Evolutionary conservation across 805 yeast species (phyloP).

Genomic region (Metschnikowia peoriensis): DNA sequence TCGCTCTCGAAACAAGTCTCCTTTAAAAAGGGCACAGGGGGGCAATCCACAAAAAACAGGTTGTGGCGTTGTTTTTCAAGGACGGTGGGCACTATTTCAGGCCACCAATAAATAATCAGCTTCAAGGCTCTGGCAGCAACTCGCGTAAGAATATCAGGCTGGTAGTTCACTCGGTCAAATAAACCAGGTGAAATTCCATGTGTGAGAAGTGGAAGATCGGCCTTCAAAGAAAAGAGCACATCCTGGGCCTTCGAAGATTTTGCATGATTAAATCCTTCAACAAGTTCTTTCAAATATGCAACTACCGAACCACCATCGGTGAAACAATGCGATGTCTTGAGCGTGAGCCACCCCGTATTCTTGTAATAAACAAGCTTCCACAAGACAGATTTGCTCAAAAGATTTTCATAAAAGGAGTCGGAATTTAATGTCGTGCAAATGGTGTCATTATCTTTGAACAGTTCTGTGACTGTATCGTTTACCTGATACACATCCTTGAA

Average conservation of each 20-base stretch:
- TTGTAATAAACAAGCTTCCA: constrained; percentile 9
- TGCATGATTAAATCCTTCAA: constrained; percentile 7
- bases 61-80: constrained; percentile 10
- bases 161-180: constrained; percentile 1
- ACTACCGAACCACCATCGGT: constrained; percentile 12
- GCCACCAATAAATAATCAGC: constrained; percentile 4
- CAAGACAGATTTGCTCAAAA: background rate
- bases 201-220: constrained; percentile 8
- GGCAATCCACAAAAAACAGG: constrained; percentile 8
- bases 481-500: constrained; percentile 8
- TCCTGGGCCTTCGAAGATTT: background rate
- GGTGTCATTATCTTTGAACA: background rate
- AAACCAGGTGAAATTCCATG: constrained; percentile 8
- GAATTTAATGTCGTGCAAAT: background rate
- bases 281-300: constrained; percentile 10
- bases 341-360: constrained; percentile 11
- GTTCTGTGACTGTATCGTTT: background rate
- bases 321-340: constrained; percentile 8
- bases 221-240: constrained; percentile 2
- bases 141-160: constrained; percentile 4
- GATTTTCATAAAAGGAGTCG: constrained; percentile 3
- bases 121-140: constrained; percentile 1
- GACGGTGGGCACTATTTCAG: constrained; percentile 7
- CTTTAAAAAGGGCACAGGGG: constrained; percentile 5
- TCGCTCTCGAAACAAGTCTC: constrained; percentile 10